Conservation (phyloP, 768 basidiomycete species). For the Mycena alexandri region DNA sequence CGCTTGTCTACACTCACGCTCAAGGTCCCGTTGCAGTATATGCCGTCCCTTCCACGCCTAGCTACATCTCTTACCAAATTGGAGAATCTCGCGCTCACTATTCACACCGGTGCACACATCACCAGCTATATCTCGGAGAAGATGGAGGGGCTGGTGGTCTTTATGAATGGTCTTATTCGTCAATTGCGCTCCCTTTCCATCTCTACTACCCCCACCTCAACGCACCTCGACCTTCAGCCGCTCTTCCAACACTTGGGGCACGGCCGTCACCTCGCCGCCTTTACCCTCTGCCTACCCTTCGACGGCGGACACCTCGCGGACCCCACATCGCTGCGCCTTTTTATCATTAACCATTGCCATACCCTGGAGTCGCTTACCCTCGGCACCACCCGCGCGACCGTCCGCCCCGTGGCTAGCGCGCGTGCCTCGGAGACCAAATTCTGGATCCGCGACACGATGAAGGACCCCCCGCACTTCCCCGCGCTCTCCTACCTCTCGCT, state of each 20-base stretch:
- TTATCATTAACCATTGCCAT: conserved; percentile 51
- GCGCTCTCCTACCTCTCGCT: conserved; percentile 49
- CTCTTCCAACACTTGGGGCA: conserved; percentile 53
- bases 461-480: conserved; percentile 46
- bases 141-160: conserved; percentile 59
- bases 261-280: conserved; percentile 54
- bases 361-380: conserved; percentile 54
- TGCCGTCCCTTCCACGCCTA: conserved; percentile 50
- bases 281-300: conserved; percentile 59
- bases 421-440: conserved; percentile 47
- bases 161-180: conserved; percentile 56
- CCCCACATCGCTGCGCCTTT: conserved; percentile 47
- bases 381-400: conserved; percentile 46
- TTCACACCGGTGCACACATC: conserved; percentile 49
- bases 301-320: conserved; percentile 57
- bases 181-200: conserved; percentile 55
- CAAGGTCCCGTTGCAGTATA: conserved; percentile 54
- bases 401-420: conserved; percentile 36
- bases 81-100: conserved; percentile 49
- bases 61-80: conserved; percentile 47
- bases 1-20: conserved; percentile 52
- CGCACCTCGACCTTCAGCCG: conserved; percentile 53
- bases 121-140: conserved; percentile 47
- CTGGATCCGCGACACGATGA: conserved; percentile 59
- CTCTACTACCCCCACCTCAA: conserved; percentile 51